Percentiles rank a stretch among this genome's conserved stretches.
Conservation (phyloP, 2,329 filamentous ascomycete species). For the Neonectria hederae region DNA sequence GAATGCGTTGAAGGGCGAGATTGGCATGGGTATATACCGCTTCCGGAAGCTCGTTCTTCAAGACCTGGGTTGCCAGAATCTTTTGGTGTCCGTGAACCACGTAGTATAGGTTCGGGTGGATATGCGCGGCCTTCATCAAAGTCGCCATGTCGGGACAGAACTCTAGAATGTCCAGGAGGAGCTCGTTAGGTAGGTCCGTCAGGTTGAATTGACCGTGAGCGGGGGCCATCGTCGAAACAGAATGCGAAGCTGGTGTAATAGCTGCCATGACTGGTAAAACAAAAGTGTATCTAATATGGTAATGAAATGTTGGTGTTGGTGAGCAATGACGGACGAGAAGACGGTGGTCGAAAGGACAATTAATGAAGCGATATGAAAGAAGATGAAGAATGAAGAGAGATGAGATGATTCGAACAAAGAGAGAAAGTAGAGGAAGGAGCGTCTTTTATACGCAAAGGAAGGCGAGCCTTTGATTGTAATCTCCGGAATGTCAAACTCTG, state of each 20-base stretch:
- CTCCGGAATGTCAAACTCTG: no score
- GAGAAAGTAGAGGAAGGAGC: not conserved
- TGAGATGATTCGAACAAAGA: not conserved
- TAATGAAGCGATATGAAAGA: not conserved
- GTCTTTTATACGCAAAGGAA: not conserved
- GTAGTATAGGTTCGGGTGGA: not conserved
- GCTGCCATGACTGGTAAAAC: not conserved
- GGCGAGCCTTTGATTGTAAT: not conserved
- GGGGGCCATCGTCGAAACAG: not conserved
- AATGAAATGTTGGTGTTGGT: not conserved
- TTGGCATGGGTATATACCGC: conserved; percentile 4
- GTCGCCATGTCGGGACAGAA: not conserved
- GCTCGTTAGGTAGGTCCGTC: conserved; percentile 4
- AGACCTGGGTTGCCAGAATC: not conserved
- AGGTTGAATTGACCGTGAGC: not conserved
- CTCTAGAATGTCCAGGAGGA: conserved; percentile 14
- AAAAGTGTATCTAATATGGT: not conserved
- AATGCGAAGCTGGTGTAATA: not conserved
- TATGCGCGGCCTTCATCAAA: not conserved
- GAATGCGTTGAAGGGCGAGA: not conserved
- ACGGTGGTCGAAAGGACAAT: not conserved
- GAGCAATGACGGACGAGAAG: not conserved
- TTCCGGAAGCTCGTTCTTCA: conserved; percentile 8
- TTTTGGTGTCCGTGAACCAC: not conserved
- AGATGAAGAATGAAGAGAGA: not conserved